Base-by-base conservation (phyloP, 78 protist genomes). In the Reticulomyxa filosa region DNA sequence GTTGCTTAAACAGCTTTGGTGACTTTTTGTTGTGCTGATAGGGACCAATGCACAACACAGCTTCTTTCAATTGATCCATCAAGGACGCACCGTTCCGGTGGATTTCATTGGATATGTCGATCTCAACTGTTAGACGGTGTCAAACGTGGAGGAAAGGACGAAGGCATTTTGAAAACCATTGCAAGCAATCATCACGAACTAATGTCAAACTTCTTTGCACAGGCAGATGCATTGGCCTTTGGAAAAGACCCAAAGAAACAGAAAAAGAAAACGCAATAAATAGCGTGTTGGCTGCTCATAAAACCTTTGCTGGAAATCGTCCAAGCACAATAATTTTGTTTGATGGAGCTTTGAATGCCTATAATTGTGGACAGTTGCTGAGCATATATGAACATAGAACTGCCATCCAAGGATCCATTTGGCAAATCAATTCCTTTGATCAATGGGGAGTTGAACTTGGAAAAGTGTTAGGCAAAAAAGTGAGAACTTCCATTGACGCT, bases 391-490 rank as follows among this genome's bases (percentile, higher is more conserved):
- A 91, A 81, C 78, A 73, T 72, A 83, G 85, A 78, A 81, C 83
- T 37, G 85, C 77, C 65, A 78, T 73, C 4, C 90, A 90, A 79
- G 97, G 94, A 57, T 61, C 76, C 76, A 38, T 90, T 48, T 90
- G 97, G 94, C 81, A 78, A 73, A 81, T 90, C 70, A 88, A 88
- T 83, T 62, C 82, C 30, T 92, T 82, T 66, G 94, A 92, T 56
- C 97, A 92, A 74, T 88, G 89, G 90, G 94, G 97, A 53, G 97
- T 92, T 6, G 95, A 92, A 74, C 82, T 92, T 11, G 97, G 97
- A 72, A 90, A 92, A 82, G 79, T 72, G 67, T 79, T 90, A 26
- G 93, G 38, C 22, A 4, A 1, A 48, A 25, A 62, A 48, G 66
- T 62, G 53, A 23, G 53, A 23, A 2, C 53, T 5, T 5, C n/a